Conservation (phyloP, 2,329 filamentous ascomycete genomes). For the Epichloe sylvatica region DNA sequence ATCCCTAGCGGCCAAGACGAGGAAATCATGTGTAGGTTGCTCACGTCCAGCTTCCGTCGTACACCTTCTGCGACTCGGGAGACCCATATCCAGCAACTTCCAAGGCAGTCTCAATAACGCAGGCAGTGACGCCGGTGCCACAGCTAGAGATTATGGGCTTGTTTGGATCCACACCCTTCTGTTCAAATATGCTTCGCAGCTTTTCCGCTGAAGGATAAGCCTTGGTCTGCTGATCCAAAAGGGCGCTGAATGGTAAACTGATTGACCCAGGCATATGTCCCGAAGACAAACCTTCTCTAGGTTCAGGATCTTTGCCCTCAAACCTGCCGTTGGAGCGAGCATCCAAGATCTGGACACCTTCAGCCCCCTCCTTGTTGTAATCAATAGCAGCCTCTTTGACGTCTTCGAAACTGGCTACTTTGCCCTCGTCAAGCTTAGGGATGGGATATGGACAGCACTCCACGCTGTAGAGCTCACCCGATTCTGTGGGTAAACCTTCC, state of each 20-base stretch:
- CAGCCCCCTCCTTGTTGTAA: conserved; percentile 65
- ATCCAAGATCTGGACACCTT: conserved; percentile 79
- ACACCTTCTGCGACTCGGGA: conserved; percentile 56
- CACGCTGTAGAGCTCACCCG: conserved; percentile 56
- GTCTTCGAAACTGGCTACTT: conserved; percentile 70
- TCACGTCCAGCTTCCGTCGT: conserved; percentile 97
- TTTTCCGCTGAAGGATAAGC: conserved; percentile 59
- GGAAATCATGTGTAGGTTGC: conserved; percentile 22
- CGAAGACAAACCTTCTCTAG: conserved; percentile 69
- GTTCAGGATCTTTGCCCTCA: conserved; percentile 71
- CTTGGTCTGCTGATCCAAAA: conserved; percentile 76
- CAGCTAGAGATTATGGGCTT: conserved; percentile 80
- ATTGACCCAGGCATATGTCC: conserved; percentile 86
- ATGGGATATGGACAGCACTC: conserved; percentile 53
- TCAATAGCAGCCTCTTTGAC: conserved; percentile 65
- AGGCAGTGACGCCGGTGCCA: conserved; percentile 88
- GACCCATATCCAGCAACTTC: conserved; percentile 62
- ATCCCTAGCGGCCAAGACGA: background rate
- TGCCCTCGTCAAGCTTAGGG: conserved; percentile 43
- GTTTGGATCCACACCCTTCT: conserved; percentile 63
- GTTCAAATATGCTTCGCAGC: conserved; percentile 60
- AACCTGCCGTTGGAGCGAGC: conserved; percentile 70
- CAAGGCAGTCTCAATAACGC: conserved; percentile 76
- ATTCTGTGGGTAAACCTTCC: conserved; percentile 66
- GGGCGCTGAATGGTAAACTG: conserved; percentile 63